Evolutionary conservation across 192 early-diverging fungal genomes (phyloP).

Genomic region (Dimargaris cristalligena): DNA sequence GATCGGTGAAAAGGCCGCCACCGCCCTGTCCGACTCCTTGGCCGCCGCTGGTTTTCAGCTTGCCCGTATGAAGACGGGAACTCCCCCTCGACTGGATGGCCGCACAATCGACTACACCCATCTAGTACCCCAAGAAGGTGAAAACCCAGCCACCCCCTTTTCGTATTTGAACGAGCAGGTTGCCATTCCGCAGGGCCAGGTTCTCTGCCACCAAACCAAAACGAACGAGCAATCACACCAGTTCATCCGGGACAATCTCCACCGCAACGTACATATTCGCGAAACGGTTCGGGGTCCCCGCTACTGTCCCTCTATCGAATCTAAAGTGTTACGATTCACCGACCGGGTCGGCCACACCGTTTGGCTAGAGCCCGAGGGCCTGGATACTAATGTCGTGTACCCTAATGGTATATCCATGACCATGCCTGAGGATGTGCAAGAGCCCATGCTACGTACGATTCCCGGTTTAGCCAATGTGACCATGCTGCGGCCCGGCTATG

Average conservation of each 20-base stretch:
- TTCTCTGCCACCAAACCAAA: constrained; percentile 59
- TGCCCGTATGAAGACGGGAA: constrained; percentile 72
- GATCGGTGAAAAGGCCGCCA: constrained; percentile 51
- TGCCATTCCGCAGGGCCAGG: constrained; percentile 44
- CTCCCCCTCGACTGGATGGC: constrained; percentile 59
- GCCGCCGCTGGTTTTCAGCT: constrained; percentile 55
- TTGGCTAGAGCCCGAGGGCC: constrained; percentile 70
- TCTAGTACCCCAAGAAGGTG: constrained; percentile 45
- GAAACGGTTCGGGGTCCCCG: constrained; percentile 70
- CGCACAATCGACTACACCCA: constrained; percentile 55
- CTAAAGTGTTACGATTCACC: constrained; percentile 58
- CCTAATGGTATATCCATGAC: constrained; percentile 77
- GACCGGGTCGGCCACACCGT: constrained; percentile 47
- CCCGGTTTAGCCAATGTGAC: constrained; percentile 54
- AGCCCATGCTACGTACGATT: constrained; percentile 48
- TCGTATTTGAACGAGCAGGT: constrained; percentile 58
- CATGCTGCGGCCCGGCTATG: constrained; percentile 59
- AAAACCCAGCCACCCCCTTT: constrained; percentile 52
- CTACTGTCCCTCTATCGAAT: constrained; percentile 70
- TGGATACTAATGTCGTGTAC: constrained; percentile 54
- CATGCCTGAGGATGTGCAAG: constrained; percentile 60
- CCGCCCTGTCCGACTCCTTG: constrained; percentile 58
- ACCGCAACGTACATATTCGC: constrained; percentile 63
- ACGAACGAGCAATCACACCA: constrained; percentile 49
- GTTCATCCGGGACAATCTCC: constrained; percentile 51